Base-by-base conservation (phyloP, 177 flowering plant species). In the Vitis hybrid region DNA sequence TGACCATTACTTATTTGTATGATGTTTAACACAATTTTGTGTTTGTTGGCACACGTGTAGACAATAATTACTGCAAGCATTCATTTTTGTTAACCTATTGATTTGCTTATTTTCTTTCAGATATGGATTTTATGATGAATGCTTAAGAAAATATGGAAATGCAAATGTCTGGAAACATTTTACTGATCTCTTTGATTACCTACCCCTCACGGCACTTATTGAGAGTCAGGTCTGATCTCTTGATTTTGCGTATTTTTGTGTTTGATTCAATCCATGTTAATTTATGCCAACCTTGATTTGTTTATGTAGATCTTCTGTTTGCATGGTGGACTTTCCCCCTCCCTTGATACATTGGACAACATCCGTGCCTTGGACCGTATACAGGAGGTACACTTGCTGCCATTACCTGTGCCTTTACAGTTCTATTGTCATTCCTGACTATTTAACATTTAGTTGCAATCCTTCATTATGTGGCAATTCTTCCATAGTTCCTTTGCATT, bases 111-210 rank as follows among this genome's bases (percentile, higher is more conserved):
- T 68, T 58, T 68, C 40, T 56, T 70, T 30, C 64, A 75, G 78
- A 46, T 83, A 83, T 68, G 86, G 86, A 4, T 83, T 83, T 68
- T 83, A 83, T 72, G 86, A 83, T 62, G 82, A 83, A 70, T 83
- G 84, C 66, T 67, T 83, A 60, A 79, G 87, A 69, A 83, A 83
- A 75, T 83, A 83, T 68, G 86, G 86, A 27, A 83, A 81, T 76
- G 86, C 86, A 11, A 83, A 78, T 70, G 86, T 83, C 13, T 83
- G 86, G 86, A 83, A 83, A 77, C 69, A 76, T 58, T 83, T 83
- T 66, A 81, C 86, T 15, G 86, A 83, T 73, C 81, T 83, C 15
- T 83, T 83, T 74, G 86, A 83, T 66, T 83, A 83, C 71, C 75
- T 83, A 15, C 86, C 84, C 10, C 74, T 83, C 56, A 83, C 86